Conservation (phyloP, 202 grass and related monocot genomes). For the Thinopyrum obtusiflorum region DNA sequence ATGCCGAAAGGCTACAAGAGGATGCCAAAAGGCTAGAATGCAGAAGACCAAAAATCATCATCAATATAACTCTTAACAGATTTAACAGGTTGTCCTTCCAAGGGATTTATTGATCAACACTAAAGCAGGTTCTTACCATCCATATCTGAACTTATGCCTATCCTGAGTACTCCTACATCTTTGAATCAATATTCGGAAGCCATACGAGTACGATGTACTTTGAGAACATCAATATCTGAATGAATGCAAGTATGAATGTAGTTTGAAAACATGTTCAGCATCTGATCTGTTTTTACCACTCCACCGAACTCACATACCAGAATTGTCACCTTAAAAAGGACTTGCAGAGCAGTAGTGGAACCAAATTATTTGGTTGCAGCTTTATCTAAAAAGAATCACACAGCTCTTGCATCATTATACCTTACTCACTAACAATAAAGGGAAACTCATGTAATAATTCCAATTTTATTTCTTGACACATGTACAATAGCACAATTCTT, state of each 20-base stretch:
- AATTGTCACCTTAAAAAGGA: not conserved
- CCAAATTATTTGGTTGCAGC: not conserved
- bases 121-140: not conserved
- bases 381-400: not conserved
- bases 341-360: not conserved
- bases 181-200: not conserved
- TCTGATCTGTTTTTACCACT: not conserved
- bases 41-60: too few species aligned
- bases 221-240: not conserved
- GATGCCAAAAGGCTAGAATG: too few species aligned
- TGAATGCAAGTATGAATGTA: not conserved
- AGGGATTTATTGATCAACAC: not conserved
- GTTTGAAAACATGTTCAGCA: not conserved
- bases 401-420: not conserved
- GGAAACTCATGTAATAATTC: not conserved
- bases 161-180: not conserved
- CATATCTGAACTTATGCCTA: not conserved
- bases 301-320: not conserved
- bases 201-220: too few species aligned
- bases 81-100: not conserved
- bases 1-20: too few species aligned
- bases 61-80: too few species aligned
- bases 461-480: slow-evolving; percentile 12
- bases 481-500: slow-evolving; percentile 27
- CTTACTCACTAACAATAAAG: not conserved